Conservation (phyloP, 2,329 filamentous ascomycete species). For the Thelonectria discophora region DNA sequence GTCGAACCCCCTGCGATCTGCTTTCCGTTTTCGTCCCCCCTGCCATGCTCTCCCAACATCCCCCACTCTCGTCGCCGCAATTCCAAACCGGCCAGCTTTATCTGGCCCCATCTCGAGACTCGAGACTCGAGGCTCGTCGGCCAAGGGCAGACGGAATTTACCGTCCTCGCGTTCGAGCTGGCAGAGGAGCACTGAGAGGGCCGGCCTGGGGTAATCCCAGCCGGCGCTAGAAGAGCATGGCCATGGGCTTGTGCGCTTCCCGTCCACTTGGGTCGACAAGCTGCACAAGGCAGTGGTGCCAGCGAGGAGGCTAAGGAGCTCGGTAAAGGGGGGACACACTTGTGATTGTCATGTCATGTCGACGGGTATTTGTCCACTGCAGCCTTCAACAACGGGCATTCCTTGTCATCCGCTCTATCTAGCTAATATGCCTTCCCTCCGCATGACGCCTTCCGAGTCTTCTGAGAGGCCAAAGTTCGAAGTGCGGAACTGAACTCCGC, state of each 20-base stretch:
- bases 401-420: conserved; percentile 6
- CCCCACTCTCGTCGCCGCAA: conserved; percentile 40
- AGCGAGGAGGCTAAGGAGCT: conserved; percentile 10
- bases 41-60: conserved; percentile 30
- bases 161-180: conserved; percentile 10
- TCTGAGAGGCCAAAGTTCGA: conserved; percentile 16
- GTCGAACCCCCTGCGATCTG: conserved; percentile 37
- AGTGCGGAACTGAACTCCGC: conserved; percentile 18
- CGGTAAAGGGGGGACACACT: conserved; percentile 12
- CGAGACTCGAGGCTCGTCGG: conserved; percentile 7
- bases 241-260: conserved; percentile 30
- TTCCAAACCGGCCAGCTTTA: conserved; percentile 34
- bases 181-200: background rate
- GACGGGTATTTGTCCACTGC: conserved; percentile 1
- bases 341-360: conserved; percentile 15
- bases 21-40: conserved; percentile 39
- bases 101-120: conserved; percentile 29
- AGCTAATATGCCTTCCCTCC: background rate
- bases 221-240: conserved; percentile 13
- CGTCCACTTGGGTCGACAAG: conserved; percentile 28
- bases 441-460: conserved; percentile 9
- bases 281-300: conserved; percentile 7
- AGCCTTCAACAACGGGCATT: background rate
- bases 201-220: conserved; percentile 15
- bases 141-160: conserved; percentile 22